Conservation (phyloP, 108 stramenopile species). For the Poteriospumella lacustris region DNA sequence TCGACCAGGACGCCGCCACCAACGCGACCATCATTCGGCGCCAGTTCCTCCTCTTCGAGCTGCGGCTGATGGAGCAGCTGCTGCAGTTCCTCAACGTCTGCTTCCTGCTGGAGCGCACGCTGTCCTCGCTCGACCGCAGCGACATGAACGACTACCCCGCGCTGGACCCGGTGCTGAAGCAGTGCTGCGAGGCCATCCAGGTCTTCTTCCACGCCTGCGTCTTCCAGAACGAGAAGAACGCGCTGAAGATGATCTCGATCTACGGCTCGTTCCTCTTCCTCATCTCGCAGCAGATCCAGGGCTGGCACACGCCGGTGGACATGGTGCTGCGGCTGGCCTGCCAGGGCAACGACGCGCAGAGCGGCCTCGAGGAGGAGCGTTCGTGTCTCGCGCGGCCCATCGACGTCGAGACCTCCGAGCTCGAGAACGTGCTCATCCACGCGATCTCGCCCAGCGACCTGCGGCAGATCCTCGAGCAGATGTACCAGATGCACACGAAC, state of each 20-base stretch:
- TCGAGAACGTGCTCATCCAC: not conserved
- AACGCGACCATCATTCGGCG: conserved; percentile 1
- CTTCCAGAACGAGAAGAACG: conserved; percentile 20
- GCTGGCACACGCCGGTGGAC: conserved; percentile 19
- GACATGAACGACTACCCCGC: not conserved
- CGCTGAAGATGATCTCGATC: conserved; percentile 1
- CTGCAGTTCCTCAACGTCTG: conserved; percentile 3
- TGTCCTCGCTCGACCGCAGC: not conserved
- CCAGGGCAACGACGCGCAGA: not conserved
- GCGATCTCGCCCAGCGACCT: not conserved
- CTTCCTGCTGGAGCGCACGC: not conserved
- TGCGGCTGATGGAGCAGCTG: not conserved
- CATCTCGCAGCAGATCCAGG: not conserved
- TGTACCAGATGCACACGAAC: not conserved
- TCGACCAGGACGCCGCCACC: not conserved
- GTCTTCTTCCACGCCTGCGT: conserved; percentile 9
- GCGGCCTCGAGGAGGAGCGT: not conserved
- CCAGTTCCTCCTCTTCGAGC: not conserved
- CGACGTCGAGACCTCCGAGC: too few relatives aligned
- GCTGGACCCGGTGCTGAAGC: not conserved
- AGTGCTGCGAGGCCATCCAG: not conserved
- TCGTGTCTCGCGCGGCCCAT: too few relatives aligned
- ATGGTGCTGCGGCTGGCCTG: not conserved
- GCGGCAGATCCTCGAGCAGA: conserved; percentile 11
- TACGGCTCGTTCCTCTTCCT: not conserved